Conservation (phyloP, 345 rosid species). For the Eucalyptus sp. region DNA sequence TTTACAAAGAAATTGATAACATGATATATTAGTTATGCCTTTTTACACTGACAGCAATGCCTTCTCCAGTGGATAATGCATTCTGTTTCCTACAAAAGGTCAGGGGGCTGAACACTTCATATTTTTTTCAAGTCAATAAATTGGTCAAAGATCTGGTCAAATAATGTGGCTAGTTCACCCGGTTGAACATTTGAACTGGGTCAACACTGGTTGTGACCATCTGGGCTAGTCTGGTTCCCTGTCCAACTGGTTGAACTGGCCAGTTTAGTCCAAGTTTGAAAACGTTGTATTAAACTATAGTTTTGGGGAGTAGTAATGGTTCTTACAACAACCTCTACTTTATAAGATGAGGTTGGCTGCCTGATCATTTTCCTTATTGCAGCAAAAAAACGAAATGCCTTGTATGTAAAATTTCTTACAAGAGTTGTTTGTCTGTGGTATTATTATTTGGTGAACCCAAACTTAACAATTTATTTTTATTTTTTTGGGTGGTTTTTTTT, state of each 20-base stretch:
- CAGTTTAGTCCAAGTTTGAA: not conserved
- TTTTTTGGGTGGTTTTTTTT: not conserved
- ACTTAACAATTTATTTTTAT: not conserved
- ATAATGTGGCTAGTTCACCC: not conserved
- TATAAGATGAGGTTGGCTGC: not conserved
- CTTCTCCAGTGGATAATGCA: not conserved
- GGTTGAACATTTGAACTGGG: not conserved
- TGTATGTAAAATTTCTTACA: not conserved
- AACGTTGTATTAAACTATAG: not conserved
- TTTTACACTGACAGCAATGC: not conserved
- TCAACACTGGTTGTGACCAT: not conserved
- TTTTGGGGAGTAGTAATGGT: not conserved
- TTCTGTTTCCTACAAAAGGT: not conserved
- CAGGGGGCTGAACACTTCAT: not conserved
- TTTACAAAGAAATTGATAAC: not conserved
- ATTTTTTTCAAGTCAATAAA: not conserved
- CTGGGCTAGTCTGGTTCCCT: not conserved
- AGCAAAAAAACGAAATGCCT: not conserved
- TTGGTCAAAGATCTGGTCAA: not conserved
- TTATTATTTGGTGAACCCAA: not conserved
- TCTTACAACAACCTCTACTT: not conserved
- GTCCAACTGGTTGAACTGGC: not conserved
- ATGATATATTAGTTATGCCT: not conserved
- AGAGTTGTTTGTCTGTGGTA: not conserved
- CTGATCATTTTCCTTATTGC: not conserved